Base-by-base conservation (phyloP, 2,329 filamentous ascomycete species). In the Phoma sp. region DNA sequence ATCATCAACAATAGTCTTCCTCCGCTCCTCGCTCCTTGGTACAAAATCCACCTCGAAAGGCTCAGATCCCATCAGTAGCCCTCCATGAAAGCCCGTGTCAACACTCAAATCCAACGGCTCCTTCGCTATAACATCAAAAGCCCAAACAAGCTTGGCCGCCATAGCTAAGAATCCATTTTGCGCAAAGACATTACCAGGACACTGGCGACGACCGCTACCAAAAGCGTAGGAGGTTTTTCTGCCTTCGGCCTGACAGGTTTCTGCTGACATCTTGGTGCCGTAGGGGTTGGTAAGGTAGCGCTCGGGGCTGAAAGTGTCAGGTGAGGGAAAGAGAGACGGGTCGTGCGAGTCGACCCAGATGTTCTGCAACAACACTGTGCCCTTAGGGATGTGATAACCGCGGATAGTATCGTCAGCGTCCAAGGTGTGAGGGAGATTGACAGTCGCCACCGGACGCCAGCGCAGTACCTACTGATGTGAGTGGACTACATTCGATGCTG, bases 331-430 rank as follows among this genome's bases (percentile, higher is more conserved):
- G 21, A 49, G 23, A 9, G 29, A 11, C 1, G 47, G 37, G 15
- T 49, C 47, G 17, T 49, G 47, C 7, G 47, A 42, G 23, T 36
- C 38, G 30, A 20, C 11, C 47, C 47, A 49, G 23, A 42, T 49
- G 14, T 49, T 49, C 6, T 49, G 47, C 4, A 49, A 30, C n/a
- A 49, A 25, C 1, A 47, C 47, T 1, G 63, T 61, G 1, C 76
- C 77, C 15, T 75, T 75, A 2, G 81, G 80, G n/a, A 83, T 78
- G 1, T 72, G 56, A 48, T 78, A 81, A 3, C 80, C 80, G 23
- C 74, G 73, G 57, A 81, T 82, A 2, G 71, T 66, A 47, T 83
- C 79, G 30, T 83, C 79, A 6, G 75, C 64, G 1, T 72, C 76
- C 1, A 74, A 71, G 0, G 77, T 76, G 48, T 83, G 80, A 0